Percentiles rank a stretch among this genome's conserved stretches.
These are phyloP conservation scores for Ustilago esculenta DNA, from an alignment of 1,284 basidiomycete genomes.

Conservation along the genomic window DNA sequence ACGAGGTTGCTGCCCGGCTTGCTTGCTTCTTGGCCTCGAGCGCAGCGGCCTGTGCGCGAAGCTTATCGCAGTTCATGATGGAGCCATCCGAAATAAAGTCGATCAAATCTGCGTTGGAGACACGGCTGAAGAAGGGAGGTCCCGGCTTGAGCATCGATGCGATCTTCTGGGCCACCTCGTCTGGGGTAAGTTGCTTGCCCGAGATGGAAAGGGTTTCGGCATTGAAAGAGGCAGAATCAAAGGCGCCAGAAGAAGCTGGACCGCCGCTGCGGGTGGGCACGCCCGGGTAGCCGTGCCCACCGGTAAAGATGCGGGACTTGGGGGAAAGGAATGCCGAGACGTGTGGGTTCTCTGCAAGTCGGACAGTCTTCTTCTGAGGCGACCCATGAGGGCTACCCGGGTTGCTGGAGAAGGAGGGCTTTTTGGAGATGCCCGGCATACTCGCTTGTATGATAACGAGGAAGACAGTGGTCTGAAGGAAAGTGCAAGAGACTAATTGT, in stretches of 20 bases:
- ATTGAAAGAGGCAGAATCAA: conserved; percentile 9
- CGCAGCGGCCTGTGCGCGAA: conserved; percentile 15
- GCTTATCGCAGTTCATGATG: conserved; percentile 57
- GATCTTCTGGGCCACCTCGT: conserved; percentile 56
- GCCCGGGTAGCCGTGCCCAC: conserved; percentile 31
- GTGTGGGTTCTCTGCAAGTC: conserved; percentile 40
- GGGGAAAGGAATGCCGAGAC: conserved; percentile 54
- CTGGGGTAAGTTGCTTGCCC: conserved; percentile 45
- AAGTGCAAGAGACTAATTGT: neutral
- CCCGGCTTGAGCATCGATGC: conserved; percentile 58
- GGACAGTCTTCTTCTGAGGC: conserved; percentile 33
- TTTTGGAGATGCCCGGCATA: conserved; percentile 37
- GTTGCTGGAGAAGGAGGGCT: conserved; percentile 18
- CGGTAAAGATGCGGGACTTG: conserved; percentile 49
- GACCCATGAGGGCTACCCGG: conserved; percentile 14
- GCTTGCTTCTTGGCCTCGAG: conserved; percentile 27
- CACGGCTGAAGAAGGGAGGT: conserved; percentile 57
- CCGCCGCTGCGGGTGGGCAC: conserved; percentile 3
- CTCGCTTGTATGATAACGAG: neutral
- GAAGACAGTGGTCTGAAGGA: neutral
- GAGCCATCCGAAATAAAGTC: conserved; percentile 46
- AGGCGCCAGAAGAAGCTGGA: conserved; percentile 7
- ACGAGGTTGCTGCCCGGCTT: conserved; percentile 15
- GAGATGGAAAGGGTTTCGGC: conserved; percentile 21
- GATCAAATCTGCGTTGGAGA: conserved; percentile 54